phyloP scores from a whole-genome alignment of 345 rosid genomes.

The Anastatica hierochuntica region DNA sequence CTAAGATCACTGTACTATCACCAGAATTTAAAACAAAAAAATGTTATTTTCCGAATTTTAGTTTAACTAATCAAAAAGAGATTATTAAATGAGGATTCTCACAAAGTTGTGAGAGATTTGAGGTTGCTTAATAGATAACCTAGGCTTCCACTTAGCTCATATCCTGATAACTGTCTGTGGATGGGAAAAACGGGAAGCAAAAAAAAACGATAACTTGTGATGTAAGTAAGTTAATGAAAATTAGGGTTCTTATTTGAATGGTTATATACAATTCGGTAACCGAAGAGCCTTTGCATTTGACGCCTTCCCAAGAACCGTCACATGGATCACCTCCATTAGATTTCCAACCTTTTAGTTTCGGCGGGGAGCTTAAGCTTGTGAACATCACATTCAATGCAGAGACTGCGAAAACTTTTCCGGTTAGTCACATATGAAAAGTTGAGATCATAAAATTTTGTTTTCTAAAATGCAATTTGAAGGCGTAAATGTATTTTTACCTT shows the following conservation, averaged over 20 bases:
- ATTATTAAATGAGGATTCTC: conserved; percentile 25
- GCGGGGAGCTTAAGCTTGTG: conserved; percentile 68
- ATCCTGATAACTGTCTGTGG: conserved; percentile 58
- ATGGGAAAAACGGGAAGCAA: not conserved
- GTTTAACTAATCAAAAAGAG: not conserved
- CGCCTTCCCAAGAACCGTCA: conserved; percentile 72
- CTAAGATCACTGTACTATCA: conserved; percentile 87
- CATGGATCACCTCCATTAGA: conserved; percentile 88
- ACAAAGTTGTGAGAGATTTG: conserved; percentile 78
- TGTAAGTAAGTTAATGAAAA: not conserved
- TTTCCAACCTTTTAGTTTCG: conserved; percentile 64
- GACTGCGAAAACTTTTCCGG: conserved; percentile 29
- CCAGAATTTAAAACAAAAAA: conserved; percentile 21
- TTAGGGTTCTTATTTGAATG: not conserved
- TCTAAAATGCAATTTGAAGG: not conserved
- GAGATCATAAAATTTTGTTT: too few species aligned
- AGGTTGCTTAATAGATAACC: conserved; percentile 78
- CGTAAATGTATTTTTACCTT: conserved; percentile 29
- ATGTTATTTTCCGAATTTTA: conserved; percentile 3
- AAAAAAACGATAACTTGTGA: not conserved
- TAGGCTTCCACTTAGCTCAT: conserved; percentile 60
- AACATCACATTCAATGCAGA: conserved; percentile 83
- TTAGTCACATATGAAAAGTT: not conserved
- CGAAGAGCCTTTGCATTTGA: conserved; percentile 67
- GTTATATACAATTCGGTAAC: conserved; percentile 57